phyloP scores from a whole-genome alignment of 164 flowering plant species.

The Annona cherimola region DNA sequence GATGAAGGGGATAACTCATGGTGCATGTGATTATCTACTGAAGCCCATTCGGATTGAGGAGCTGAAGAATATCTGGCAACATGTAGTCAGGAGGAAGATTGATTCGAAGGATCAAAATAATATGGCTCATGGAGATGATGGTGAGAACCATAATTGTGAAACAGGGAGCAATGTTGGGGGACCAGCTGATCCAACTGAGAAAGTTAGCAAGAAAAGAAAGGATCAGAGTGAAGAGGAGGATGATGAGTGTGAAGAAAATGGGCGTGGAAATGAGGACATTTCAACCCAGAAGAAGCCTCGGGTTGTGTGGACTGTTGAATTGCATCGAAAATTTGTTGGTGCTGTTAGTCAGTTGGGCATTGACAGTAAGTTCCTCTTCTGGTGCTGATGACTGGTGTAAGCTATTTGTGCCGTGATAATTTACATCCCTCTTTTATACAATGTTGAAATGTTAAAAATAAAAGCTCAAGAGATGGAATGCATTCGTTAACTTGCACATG shows the following conservation, averaged over 20 bases:
- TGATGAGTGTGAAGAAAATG: constrained; percentile 53
- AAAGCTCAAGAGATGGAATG: no score
- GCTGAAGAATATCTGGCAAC: constrained; percentile 43
- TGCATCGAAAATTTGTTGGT: constrained; percentile 76
- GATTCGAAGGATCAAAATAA: constrained; percentile 6
- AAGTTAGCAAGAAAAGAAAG: constrained; percentile 52
- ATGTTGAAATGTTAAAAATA: no score
- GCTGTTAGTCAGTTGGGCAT: constrained; percentile 86
- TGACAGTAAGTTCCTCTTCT: constrained; percentile 50
- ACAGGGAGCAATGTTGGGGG: constrained; percentile 19
- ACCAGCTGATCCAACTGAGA: constrained; percentile 39
- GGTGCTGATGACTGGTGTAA: neutral
- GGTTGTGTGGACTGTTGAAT: constrained; percentile 84
- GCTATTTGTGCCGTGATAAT: no score
- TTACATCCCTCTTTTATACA: no score
- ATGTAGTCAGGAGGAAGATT: constrained; percentile 26
- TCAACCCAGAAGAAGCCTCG: constrained; percentile 76
- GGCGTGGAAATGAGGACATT: constrained; percentile 50
- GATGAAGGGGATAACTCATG: constrained; percentile 36
- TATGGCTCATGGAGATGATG: constrained; percentile 13
- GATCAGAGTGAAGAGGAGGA: constrained; percentile 67
- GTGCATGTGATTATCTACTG: constrained; percentile 35
- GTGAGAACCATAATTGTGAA: constrained; percentile 25
- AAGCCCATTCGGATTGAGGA: constrained; percentile 33
- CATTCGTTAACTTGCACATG: no score